Base-by-base conservation (phyloP, 2,329 filamentous ascomycete species). In the Epichloe sylvatica region DNA sequence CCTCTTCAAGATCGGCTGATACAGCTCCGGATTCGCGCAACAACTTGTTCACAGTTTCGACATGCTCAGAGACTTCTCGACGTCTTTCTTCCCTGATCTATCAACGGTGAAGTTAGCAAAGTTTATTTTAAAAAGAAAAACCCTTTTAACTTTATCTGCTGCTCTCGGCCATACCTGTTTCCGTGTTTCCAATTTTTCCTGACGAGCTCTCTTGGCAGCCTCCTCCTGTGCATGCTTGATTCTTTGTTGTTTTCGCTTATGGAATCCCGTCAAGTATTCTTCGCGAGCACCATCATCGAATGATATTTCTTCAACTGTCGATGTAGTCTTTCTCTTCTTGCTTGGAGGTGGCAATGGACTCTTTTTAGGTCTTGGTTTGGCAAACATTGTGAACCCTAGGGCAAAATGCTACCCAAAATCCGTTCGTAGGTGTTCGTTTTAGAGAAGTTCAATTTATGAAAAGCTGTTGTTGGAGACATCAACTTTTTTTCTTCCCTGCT, bases 201-300 rank as follows among this genome's bases (percentile, higher is more conserved):
- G 78, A 46, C 83, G 80, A 45, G 83, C 88, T 62, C 77, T 81
- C 66, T 87, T 84, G 43, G 79, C 81, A 3, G 87, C 86, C 57
- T 84, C 75, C 57, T 92, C 88, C 62, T 92, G 85, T 2, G 91
- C 91, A 66, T 83, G 74, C 70, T 94, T 94, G 56, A 83, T 81
- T 37, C 92, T 78, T 64, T 88, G 84, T 48, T 86, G 70, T 67
- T 96, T 97, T 66, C 92, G 84, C 75, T 97, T 98, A 72, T 91
- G 90, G 69, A 98, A 98, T 3, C 92, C 92, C 0, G 89, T 96
- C 51, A 98, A 75, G 63, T 86, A 98, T 61, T 97, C 89, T 55
- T 84, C 72, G 55, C 92, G 83, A 43, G 86, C 86, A 53, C 76
- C 74, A 53, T 76, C 70, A 69, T 98, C 89, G 69, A 97, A 98